Percentiles rank a stretch among this genome's conserved stretches.
phyloP scores from a whole-genome alignment of 2,329 filamentous ascomycete genomes.

The Alternaria triticimaculans region DNA sequence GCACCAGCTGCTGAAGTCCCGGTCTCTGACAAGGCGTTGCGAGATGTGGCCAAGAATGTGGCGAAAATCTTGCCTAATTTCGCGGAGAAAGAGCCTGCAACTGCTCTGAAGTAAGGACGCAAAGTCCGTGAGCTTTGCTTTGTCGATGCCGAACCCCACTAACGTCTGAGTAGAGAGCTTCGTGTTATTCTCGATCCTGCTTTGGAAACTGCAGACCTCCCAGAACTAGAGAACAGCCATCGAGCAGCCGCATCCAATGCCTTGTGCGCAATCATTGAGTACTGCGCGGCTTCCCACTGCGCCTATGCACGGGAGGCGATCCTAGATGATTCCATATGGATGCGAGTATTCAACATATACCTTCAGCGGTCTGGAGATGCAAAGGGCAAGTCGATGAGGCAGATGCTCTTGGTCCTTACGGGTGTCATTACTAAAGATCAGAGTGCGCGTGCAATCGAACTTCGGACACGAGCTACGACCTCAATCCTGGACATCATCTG shows the following conservation, averaged over 20 bases:
- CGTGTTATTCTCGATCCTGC: constrained; percentile 36
- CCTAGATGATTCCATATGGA: constrained; percentile 49
- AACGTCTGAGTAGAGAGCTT: constrained; percentile 35
- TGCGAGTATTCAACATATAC: constrained; percentile 49
- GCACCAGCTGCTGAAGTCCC: constrained; percentile 15
- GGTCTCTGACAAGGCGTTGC: constrained; percentile 33
- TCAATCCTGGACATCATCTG: constrained; percentile 66
- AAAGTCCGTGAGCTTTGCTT: constrained; percentile 44
- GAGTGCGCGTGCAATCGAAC: constrained; percentile 25
- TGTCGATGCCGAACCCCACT: constrained; percentile 21
- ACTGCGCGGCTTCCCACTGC: constrained; percentile 41
- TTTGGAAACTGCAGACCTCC: constrained; percentile 42
- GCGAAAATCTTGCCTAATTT: constrained; percentile 35
- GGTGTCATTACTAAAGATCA: constrained; percentile 42
- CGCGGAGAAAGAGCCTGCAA: constrained; percentile 28
- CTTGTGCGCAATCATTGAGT: constrained; percentile 54
- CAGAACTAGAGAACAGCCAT: constrained; percentile 46
- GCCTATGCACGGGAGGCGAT: constrained; percentile 38
- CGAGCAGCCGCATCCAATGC: constrained; percentile 57
- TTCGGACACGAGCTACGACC: constrained; percentile 34
- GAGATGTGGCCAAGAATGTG: constrained; percentile 36
- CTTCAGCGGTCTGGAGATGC: constrained; percentile 52
- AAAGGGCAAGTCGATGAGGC: constrained; percentile 56
- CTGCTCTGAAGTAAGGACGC: constrained; percentile 47
- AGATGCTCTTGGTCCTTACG: constrained; percentile 53